Evolutionary conservation across 1,284 basidiomycete species (phyloP), one percentile per base, ranked within the genome.

Genomic region (Athelia psychrophila): DNA sequence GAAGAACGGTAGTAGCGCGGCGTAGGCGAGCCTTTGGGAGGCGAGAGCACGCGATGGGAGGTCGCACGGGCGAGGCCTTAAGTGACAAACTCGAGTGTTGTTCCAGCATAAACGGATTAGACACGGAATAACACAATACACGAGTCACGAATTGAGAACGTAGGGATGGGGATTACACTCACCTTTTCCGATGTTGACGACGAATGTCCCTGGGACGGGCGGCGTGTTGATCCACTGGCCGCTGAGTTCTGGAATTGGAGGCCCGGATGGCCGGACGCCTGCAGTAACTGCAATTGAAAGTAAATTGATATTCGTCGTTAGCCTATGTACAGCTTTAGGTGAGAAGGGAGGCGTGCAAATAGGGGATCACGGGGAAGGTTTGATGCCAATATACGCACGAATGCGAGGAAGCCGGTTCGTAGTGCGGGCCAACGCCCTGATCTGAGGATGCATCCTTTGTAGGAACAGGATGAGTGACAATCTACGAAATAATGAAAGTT

Each of bases 201-300:
- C 85, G 56, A 91, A 86, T 1, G 88, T 88, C 2, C 81, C 80
- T 0, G 81, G 81, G 33, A 86, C 78, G 0, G 88, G 88, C 1
- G 84, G 81, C 0, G 81, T 88, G 49, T 88, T 83, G 49, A 91
- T 86, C 89, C 88, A 90, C 51, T 83, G 70, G 0, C 87, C 87
- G 0, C 77, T 60, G 2, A 84, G 67, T 86, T 88, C 60, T 88
- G 85, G 0, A 86, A 85, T 61, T 88, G 84, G 1, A 87, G 68
- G 0, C 85, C 84, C 32, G 73, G 71, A 58, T 87, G 84, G 1
- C 74, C 67, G 0, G 84, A 83, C 0, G 81, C 85, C 75, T 88
- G 85, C 1, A 87, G 67, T 10, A 88, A 72, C 85, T 87, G 33
- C n/a, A 10, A 35, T n/a, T n/a, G 33, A 35, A 12, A 35, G n/a